Conservation (phyloP, 108 stramenopile genomes). For the Cyclostephanos tholiformis region DNA sequence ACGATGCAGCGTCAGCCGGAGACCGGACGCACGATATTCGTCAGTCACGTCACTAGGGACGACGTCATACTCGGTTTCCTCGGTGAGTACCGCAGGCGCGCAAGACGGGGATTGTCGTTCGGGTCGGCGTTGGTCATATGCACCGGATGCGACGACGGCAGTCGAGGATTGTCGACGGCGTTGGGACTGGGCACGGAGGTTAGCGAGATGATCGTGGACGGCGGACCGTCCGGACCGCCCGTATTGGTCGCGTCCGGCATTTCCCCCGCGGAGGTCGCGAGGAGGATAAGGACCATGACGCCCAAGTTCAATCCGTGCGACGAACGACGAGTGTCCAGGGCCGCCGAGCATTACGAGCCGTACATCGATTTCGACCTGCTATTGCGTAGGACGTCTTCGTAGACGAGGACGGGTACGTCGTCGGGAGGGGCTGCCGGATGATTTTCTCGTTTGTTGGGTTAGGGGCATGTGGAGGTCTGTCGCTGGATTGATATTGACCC, state of each 20-base stretch:
- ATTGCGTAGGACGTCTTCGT: constrained; percentile 50
- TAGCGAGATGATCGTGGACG: constrained; percentile 55
- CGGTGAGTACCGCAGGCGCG: constrained; percentile 64
- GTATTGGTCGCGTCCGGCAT: constrained; percentile 56
- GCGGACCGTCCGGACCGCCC: constrained; percentile 44
- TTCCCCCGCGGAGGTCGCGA: constrained; percentile 69
- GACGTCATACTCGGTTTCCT: constrained; percentile 91
- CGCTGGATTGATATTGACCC: too few species aligned
- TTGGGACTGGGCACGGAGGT: constrained; percentile 55
- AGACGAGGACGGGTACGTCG: not conserved
- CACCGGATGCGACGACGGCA: constrained; percentile 62
- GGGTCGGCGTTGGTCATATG: constrained; percentile 77
- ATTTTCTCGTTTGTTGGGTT: too few species aligned
- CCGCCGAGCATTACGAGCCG: constrained; percentile 86
- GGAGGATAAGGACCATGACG: constrained; percentile 69
- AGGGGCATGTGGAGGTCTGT: too few species aligned
- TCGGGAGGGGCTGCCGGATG: constrained; percentile 2
- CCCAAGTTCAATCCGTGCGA: constrained; percentile 88
- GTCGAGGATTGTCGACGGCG: constrained; percentile 42
- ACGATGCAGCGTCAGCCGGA: constrained; percentile 66
- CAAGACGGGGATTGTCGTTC: constrained; percentile 36
- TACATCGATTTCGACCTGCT: constrained; percentile 89
- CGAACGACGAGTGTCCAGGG: constrained; percentile 60
- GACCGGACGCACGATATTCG: constrained; percentile 72
- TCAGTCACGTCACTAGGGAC: constrained; percentile 81